Percentiles rank a stretch among this genome's conserved stretches.
phyloP scores from a whole-genome alignment of 1,139 yeast species.

The Geotrichum fermentans region DNA sequence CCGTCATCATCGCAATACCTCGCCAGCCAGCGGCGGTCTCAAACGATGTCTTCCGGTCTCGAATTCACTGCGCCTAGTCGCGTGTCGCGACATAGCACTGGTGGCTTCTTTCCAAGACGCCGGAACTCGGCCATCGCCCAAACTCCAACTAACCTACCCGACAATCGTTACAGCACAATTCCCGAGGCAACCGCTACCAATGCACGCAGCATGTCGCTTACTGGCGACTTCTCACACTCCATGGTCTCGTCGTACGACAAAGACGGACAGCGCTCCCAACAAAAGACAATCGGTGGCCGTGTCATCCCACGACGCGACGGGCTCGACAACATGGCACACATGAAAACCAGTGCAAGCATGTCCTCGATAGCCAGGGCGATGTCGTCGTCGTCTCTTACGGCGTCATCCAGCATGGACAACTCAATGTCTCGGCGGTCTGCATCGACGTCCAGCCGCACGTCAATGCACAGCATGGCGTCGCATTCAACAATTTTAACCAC shows the following conservation, averaged over 20 bases:
- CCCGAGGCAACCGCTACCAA: background rate
- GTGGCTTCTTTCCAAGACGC: background rate
- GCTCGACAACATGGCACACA: slow-evolving; percentile 19
- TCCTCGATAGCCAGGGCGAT: slow-evolving; percentile 3
- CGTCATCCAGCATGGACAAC: slow-evolving; percentile 4
- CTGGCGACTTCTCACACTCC: background rate
- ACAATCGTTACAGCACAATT: background rate
- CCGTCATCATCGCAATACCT: background rate
- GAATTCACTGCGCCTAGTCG: background rate
- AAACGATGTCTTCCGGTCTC: background rate
- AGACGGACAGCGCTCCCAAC: slow-evolving; percentile 20
- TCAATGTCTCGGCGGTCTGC: slow-evolving; percentile 11
- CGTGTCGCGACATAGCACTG: background rate
- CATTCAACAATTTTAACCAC: slow-evolving; percentile 41
- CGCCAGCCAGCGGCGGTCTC: background rate
- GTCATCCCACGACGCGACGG: slow-evolving; percentile 32
- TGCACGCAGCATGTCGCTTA: slow-evolving; percentile 8
- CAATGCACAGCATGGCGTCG: slow-evolving; percentile 14
- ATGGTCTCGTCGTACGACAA: slow-evolving; percentile 16
- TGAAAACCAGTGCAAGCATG: background rate
- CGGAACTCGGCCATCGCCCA: background rate
- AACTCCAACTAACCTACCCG: background rate
- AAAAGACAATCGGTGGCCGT: slow-evolving; percentile 31
- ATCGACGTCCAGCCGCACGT: slow-evolving; percentile 17
- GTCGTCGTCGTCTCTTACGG: slow-evolving; percentile 6